These are phyloP conservation scores for Hypoxylon sp. DNA, from an alignment of 2,329 filamentous ascomycete species.

Conservation along the genomic window DNA sequence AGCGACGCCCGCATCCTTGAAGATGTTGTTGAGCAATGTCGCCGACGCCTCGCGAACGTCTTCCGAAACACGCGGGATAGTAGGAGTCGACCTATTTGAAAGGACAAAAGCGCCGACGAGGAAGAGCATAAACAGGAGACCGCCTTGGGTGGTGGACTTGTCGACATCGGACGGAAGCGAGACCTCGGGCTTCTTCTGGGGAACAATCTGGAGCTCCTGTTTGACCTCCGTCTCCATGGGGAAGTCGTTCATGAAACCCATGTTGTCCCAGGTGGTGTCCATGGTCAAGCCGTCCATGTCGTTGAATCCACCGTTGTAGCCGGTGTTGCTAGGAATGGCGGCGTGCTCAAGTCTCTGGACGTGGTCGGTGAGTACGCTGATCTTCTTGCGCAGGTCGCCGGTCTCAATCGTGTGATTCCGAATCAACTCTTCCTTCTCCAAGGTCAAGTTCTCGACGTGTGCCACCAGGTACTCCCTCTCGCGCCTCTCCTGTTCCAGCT, in stretches of 20 bases:
- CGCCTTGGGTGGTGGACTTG: slow-evolving; percentile 79
- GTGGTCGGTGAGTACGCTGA: slow-evolving; percentile 81
- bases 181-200: slow-evolving; percentile 66
- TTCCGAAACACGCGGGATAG: slow-evolving; percentile 82
- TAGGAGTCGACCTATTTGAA: slow-evolving; percentile 80
- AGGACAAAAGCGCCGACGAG: slow-evolving; percentile 96
- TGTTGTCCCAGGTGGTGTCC: slow-evolving; percentile 84
- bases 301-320: slow-evolving; percentile 77
- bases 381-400: slow-evolving; percentile 91
- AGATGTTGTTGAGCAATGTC: slow-evolving; percentile 81
- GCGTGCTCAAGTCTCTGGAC: slow-evolving; percentile 77
- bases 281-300: slow-evolving; percentile 89
- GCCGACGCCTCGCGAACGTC: slow-evolving; percentile 84
- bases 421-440: slow-evolving; percentile 94
- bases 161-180: slow-evolving; percentile 64
- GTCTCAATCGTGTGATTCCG: slow-evolving; percentile 90
- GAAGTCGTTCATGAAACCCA: slow-evolving; percentile 81
- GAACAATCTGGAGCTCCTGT: slow-evolving; percentile 67
- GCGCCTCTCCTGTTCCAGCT: slow-evolving; percentile 76
- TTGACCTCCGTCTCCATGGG: slow-evolving; percentile 72
- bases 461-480: slow-evolving; percentile 81
- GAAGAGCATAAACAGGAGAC: slow-evolving; percentile 93
- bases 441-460: slow-evolving; percentile 79
- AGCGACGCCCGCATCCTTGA: slow-evolving; percentile 80
- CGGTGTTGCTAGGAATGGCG: slow-evolving; percentile 69